Percentiles rank a stretch among this genome's conserved stretches.
These are phyloP conservation scores for Acorus gramineus DNA, from an alignment of 106 monocot genomes.

Conservation along the genomic window DNA sequence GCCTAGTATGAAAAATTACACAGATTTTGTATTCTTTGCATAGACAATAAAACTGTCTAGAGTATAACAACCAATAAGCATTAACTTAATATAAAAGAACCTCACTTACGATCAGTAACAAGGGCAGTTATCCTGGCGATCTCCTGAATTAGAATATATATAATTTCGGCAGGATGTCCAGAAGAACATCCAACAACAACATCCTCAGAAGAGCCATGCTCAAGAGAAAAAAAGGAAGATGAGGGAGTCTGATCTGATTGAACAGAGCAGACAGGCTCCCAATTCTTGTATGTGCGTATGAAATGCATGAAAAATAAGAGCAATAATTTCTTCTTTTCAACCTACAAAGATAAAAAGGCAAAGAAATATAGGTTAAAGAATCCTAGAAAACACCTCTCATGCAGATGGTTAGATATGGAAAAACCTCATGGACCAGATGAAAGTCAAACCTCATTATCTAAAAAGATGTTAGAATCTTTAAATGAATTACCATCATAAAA, in stretches of 20 bases:
- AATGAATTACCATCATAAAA: too few relatives aligned
- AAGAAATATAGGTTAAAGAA: too few relatives aligned
- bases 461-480: too few relatives aligned
- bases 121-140: conserved; percentile 66
- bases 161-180: conserved; percentile 94
- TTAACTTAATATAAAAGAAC: background rate
- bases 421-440: too few relatives aligned
- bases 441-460: too few relatives aligned
- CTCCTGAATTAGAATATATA: conserved; percentile 83
- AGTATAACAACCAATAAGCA: background rate
- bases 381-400: too few relatives aligned
- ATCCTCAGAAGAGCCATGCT: conserved; percentile 33
- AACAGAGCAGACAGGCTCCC: conserved; percentile 58
- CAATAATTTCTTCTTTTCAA: conserved; percentile 73
- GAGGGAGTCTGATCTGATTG: conserved; percentile 12
- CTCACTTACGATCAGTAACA: conserved; percentile 73
- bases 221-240: conserved; percentile 3
- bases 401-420: too few relatives aligned
- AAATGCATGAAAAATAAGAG: conserved; percentile 77
- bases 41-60: background rate
- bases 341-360: conserved; percentile 22
- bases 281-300: conserved; percentile 65
- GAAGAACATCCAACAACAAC: conserved; percentile 51
- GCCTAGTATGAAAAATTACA: too few relatives aligned
- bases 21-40: background rate